These are phyloP conservation scores for Apodospora peruviana DNA, from an alignment of 495 filamentous ascomycete species.

Conservation along the genomic window DNA sequence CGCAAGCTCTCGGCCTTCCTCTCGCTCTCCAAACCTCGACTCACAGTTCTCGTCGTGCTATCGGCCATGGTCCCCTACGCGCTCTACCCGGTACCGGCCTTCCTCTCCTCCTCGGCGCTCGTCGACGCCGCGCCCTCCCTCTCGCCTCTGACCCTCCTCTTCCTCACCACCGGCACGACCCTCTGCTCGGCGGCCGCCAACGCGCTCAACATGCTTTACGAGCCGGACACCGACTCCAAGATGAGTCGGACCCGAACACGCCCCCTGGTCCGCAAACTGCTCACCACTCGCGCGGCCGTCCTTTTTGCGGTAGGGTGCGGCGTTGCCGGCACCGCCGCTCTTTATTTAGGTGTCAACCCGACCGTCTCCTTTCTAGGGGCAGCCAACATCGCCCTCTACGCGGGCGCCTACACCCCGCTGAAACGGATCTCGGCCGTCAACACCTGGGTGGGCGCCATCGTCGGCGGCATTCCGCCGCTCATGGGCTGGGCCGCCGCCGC, in stretches of 20 bases:
- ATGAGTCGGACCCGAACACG: conserved; percentile 90
- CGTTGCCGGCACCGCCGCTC: conserved; percentile 54
- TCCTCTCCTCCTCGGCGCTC: conserved; percentile 64
- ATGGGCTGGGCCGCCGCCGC: conserved; percentile 98
- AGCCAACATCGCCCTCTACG: conserved; percentile 82
- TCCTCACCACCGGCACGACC: conserved; percentile 84
- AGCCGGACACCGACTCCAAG: conserved; percentile 81
- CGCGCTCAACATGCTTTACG: conserved; percentile 93
- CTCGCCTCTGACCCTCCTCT: conserved; percentile 82
- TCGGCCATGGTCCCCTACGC: conserved; percentile 89
- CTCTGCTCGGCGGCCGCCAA: conserved; percentile 84
- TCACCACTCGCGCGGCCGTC: conserved; percentile 69
- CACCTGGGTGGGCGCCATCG: conserved; percentile 91
- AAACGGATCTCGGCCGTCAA: conserved; percentile 85
- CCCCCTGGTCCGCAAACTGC: conserved; percentile 77
- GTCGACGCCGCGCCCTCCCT: conserved; percentile 67
- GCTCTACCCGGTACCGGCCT: conserved; percentile 78
- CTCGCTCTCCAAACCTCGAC: conserved; percentile 87
- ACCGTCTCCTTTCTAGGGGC: conserved; percentile 83
- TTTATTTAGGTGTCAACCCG: conserved; percentile 90
- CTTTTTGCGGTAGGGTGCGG: conserved; percentile 73
- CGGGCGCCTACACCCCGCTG: conserved; percentile 84
- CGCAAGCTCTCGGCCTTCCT: conserved; percentile 79
- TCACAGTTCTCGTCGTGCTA: conserved; percentile 86
- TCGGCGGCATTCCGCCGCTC: conserved; percentile 88